Evolutionary conservation across 768 basidiomycete species (phyloP).

Genomic region (Mycena crocata): DNA sequence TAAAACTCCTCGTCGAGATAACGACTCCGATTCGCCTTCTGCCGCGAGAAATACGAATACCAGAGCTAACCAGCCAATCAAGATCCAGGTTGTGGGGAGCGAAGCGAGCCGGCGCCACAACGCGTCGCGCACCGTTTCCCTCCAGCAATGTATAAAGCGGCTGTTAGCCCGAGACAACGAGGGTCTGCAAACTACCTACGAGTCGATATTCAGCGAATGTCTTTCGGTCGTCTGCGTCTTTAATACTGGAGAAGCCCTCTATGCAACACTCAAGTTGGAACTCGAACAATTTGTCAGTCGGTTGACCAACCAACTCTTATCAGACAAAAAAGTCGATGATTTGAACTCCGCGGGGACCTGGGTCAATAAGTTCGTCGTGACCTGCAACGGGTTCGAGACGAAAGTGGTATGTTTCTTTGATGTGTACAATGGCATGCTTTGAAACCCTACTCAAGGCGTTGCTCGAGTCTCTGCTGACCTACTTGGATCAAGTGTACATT

Average conservation of each 20-base stretch:
- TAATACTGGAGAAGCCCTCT: conserved; percentile 64
- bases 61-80: conserved; percentile 53
- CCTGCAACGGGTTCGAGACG: conserved; percentile 72
- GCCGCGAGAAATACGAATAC: conserved; percentile 64
- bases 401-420: conserved; percentile 63
- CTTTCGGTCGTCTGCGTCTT: conserved; percentile 64
- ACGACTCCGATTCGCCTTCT: conserved; percentile 76
- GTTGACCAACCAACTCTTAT: conserved; percentile 53
- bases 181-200: conserved; percentile 61
- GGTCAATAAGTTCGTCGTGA: conserved; percentile 65
- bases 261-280: conserved; percentile 60
- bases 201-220: conserved; percentile 68
- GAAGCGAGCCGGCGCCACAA: conserved; percentile 30
- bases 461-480: conserved; percentile 72
- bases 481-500: conserved; percentile 78
- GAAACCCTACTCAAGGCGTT: conserved; percentile 55
- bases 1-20: conserved; percentile 75
- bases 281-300: conserved; percentile 65
- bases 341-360: conserved; percentile 62
- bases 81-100: conserved; percentile 60
- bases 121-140: conserved; percentile 39
- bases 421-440: not conserved
- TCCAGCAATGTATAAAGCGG: conserved; percentile 51
- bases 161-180: conserved; percentile 52
- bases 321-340: conserved; percentile 5